Base-by-base conservation (phyloP, 805 yeast species). In the Schizosaccharomyces japonicus region DNA sequence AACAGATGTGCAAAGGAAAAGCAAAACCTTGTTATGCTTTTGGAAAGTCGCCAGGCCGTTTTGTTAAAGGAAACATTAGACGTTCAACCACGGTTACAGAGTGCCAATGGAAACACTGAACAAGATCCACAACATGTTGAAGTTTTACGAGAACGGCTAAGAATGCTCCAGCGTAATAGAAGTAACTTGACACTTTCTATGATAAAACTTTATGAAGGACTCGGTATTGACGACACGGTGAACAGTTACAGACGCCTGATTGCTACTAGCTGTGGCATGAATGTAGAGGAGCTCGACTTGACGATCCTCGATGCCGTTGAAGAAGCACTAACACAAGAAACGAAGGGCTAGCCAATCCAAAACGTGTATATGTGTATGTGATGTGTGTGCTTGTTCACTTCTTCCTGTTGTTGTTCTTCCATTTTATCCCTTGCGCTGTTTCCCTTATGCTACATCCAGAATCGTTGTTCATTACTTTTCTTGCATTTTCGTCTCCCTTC, bases 171-270 rank as follows among this genome's bases (percentile, higher is more conserved):
- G 56, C 53, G 57, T 13, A 61, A 59, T 21, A 63, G 75, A 32
- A 55, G 63, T 45, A 54, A 57, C 39, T 57, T 64, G 45, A 63
- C 69, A 23, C 64, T 67, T 48, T 66, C 68, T 47, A 69, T 81
- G 13, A 70, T 76, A 6, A 66, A 69, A 48, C 55, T 66, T 39
- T 65, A 65, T 54, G 69, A 71, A 26, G 60, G 68, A 34, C 64
- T 70, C 0, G 66, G 66, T 19, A 68, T 59, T 45, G 65, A 70
- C 11, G 66, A 64, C 28, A 78, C 76, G 59, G 77, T 81, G 73
- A 71, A 74, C 55, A 83, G 82, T 58, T 79, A 87, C 64, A 69
- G 93, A 52, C 75, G 75, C 56, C 66, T 87, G 51, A 76, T 90
- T 39, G 72, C 87, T 23, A 64, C 75, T 44, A 72, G 82, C 45